phyloP scores from a whole-genome alignment of 306 rosid genomes.

The Pterocarpus macrocarpus region DNA sequence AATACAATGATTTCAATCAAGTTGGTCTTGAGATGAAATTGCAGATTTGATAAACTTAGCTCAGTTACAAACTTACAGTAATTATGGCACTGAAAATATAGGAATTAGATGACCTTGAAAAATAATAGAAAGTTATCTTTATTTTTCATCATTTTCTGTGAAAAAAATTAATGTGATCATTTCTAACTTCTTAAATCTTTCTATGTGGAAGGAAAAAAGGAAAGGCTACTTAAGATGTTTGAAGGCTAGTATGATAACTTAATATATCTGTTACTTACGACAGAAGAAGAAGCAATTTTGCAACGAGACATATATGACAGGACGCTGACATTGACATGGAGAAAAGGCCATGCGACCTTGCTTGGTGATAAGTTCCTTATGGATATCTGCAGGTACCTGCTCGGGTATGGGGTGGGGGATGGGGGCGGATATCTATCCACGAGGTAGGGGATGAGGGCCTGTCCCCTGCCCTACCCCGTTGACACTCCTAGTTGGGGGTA shows the following conservation, averaged over 20 bases:
- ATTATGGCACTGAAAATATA: constrained; percentile 3
- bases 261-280: constrained; percentile 76
- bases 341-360: constrained; percentile 89
- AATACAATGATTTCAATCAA: neutral
- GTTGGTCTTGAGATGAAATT: constrained; percentile 5
- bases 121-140: neutral
- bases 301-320: constrained; percentile 94
- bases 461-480: too few relatives aligned
- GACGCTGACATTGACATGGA: constrained; percentile 83
- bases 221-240: constrained; percentile 78
- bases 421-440: too few relatives aligned
- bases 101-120: neutral
- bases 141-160: neutral
- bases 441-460: too few relatives aligned
- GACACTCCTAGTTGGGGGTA: too few relatives aligned
- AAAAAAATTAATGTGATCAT: neutral
- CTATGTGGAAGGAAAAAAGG: constrained; percentile 73
- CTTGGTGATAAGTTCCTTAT: constrained; percentile 66
- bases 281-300: constrained; percentile 87
- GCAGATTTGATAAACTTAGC: neutral
- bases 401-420: too few relatives aligned
- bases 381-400: too few relatives aligned
- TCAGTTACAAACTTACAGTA: neutral
- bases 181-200: constrained; percentile 19
- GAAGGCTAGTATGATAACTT: constrained; percentile 95